Evolutionary conservation across 1,284 basidiomycete genomes (phyloP), one percentile per base, ranked within the genome.

Genomic region (Termitomyces sp.): DNA sequence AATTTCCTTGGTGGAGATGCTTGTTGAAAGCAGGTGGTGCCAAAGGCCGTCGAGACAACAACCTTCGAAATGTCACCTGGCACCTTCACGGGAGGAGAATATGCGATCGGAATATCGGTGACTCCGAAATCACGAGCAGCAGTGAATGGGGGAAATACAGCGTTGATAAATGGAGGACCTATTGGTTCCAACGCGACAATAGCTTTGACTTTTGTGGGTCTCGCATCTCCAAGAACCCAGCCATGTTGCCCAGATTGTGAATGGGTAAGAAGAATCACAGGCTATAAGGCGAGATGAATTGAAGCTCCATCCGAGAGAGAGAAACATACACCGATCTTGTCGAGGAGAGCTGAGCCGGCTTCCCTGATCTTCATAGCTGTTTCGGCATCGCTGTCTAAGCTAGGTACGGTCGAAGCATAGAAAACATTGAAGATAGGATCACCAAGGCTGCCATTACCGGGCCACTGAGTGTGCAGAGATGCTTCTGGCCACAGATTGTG

Each of bases 401-500:
- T 67, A 6, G 73, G 73, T 9, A 73, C 62, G 1, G 65, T 70
- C 0, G 76, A 75, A 2, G 71, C 70, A 54, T 72, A 80, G 56
- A 79, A 77, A 19, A 66, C 65, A 46, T 80, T 71, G 48, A 80
- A 80, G 13, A 64, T 62, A 0, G 70, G 64, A 55, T 80, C 79
- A 8, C 79, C 78, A 21, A 66, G 61, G 30, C 66, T 71, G 36
- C 78, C 78, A 50, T 70, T 74, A 21, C 79, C 78, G 1, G 77
- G 77, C 78, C 78, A 80, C 53, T 80, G 76, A 0, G 76, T 80
- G 53, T 79, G 78, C 33, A 78, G 61, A 2, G 61, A 57, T 6
- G 79, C 73, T 59, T 77, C 71, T 1, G 78, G 72, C 78, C 78
- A 80, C 15, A 78, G 62, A 19, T 68, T 64, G 57, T 71, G 71